phyloP scores from a whole-genome alignment of 2,329 filamentous ascomycete species.

The Emergomyces africanus region DNA sequence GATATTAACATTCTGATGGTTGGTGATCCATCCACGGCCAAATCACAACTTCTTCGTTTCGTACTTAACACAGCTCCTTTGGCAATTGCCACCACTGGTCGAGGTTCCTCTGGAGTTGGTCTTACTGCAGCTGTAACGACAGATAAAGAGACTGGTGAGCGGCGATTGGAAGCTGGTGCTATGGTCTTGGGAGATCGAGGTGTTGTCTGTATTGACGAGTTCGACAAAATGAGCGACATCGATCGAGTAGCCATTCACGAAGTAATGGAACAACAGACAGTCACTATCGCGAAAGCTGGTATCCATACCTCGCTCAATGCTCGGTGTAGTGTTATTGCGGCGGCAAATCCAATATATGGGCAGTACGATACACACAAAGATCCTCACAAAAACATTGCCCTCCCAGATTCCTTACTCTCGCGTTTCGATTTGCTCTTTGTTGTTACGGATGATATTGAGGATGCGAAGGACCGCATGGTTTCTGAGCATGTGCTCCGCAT shows the following conservation, averaged over 20 bases:
- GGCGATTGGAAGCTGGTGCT: conserved; percentile 87
- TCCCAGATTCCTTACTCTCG: conserved; percentile 89
- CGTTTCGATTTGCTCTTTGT: conserved; percentile 98
- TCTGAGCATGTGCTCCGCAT: conserved; percentile 96
- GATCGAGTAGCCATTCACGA: conserved; percentile 98
- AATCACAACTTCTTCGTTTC: conserved; percentile 94
- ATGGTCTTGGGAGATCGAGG: conserved; percentile 97
- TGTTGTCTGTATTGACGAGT: conserved; percentile 98
- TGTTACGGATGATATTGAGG: conserved; percentile 96
- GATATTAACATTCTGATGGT: conserved; percentile 99
- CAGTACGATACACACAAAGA: conserved; percentile 99
- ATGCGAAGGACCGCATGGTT: conserved; percentile 75
- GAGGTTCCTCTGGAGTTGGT: conserved; percentile 94
- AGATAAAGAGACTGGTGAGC: conserved; percentile 94
- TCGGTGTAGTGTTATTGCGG: conserved; percentile 89
- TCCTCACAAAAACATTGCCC: conserved; percentile 94
- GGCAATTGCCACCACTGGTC: conserved; percentile 92
- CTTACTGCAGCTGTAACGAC: conserved; percentile 90
- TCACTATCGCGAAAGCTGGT: conserved; percentile 96
- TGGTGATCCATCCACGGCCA: conserved; percentile 93
- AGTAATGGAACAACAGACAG: conserved; percentile 99
- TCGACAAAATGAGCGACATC: conserved; percentile 99
- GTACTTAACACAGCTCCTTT: conserved; percentile 93
- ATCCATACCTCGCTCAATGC: conserved; percentile 97
- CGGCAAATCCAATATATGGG: conserved; percentile 93